Conservation (phyloP, 805 yeast genomes). For the Metschnikowia picachoensis region DNA sequence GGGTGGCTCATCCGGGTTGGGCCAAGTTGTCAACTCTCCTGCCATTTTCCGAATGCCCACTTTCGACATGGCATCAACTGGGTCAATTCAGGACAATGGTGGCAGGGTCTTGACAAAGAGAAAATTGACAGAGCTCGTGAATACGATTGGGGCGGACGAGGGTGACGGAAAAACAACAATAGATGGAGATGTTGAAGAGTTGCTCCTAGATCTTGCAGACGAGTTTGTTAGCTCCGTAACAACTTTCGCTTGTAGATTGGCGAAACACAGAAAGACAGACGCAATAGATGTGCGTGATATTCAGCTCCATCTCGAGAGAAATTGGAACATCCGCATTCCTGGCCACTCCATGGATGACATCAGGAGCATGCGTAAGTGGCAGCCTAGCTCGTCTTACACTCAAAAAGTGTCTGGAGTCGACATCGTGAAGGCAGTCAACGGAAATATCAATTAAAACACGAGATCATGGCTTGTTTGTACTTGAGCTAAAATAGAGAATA, state of each 20-base stretch:
- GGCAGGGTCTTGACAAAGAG: conserved; percentile 85
- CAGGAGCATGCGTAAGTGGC: conserved; percentile 69
- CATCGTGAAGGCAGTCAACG: conserved; percentile 58
- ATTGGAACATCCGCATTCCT: conserved; percentile 94
- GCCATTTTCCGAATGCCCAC: conserved; percentile 71
- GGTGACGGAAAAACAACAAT: conserved; percentile 88
- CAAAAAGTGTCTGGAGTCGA: conserved; percentile 69
- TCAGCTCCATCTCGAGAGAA: conserved; percentile 84
- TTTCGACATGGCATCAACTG: conserved; percentile 55
- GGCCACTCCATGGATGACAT: conserved; percentile 92
- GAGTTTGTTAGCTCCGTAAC: conserved; percentile 92
- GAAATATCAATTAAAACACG: conserved; percentile 29
- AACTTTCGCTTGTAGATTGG: conserved; percentile 88
- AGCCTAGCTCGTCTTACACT: conserved; percentile 56
- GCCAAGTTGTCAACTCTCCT: conserved; percentile 64
- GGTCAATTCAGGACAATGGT: conserved; percentile 48
- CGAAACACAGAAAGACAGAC: conserved; percentile 90
- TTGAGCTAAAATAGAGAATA: no score
- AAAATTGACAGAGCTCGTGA: conserved; percentile 81
- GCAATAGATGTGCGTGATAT: conserved; percentile 84
- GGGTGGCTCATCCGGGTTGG: conserved; percentile 75
- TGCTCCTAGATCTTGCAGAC: conserved; percentile 88
- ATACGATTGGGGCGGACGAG: conserved; percentile 76
- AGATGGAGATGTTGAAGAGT: conserved; percentile 94
- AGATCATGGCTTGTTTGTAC: no score